phyloP scores from a whole-genome alignment of 2,329 filamentous ascomycete species.

The Aspergillus sp. region DNA sequence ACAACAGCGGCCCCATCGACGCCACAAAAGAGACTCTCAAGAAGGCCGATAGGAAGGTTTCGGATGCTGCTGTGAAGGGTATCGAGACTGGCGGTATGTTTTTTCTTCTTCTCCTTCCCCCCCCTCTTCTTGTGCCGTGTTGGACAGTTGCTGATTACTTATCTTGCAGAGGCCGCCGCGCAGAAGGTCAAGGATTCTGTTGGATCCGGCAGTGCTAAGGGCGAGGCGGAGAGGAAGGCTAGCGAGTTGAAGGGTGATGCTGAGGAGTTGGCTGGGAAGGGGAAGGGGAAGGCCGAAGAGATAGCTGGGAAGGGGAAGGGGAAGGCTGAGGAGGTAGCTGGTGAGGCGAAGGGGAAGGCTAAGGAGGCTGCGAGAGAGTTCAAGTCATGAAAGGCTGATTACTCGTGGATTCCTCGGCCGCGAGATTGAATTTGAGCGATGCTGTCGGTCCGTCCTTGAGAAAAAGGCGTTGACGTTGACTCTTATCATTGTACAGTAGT shows the following conservation, averaged over 20 bases:
- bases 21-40: slow-evolving; percentile 59
- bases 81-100: slow-evolving; percentile 62
- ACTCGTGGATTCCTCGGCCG: too few relatives aligned
- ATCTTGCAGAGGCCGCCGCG: slow-evolving; percentile 50
- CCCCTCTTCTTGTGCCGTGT: neutral
- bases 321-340: slow-evolving; percentile 17
- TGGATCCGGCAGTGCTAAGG: slow-evolving; percentile 38
- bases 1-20: slow-evolving; percentile 57
- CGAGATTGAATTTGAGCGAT: too few relatives aligned
- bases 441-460: too few relatives aligned
- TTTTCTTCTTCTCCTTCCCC: neutral
- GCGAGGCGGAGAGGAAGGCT: slow-evolving; percentile 48
- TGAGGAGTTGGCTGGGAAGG: slow-evolving; percentile 4
- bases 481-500: too few relatives aligned
- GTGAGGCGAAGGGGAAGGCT: slow-evolving; percentile 23
- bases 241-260: slow-evolving; percentile 28
- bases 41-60: slow-evolving; percentile 56
- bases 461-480: too few relatives aligned
- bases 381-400: slow-evolving; percentile 2
- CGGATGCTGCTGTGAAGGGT: slow-evolving; percentile 58
- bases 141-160: neutral
- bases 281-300: slow-evolving; percentile 18
- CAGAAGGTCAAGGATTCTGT: slow-evolving; percentile 45
- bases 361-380: slow-evolving; percentile 22
- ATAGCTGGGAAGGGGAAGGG: slow-evolving; percentile 16